Evolutionary conservation across 805 yeast genomes (phyloP).

Genomic region (Brettanomyces anomalus): DNA sequence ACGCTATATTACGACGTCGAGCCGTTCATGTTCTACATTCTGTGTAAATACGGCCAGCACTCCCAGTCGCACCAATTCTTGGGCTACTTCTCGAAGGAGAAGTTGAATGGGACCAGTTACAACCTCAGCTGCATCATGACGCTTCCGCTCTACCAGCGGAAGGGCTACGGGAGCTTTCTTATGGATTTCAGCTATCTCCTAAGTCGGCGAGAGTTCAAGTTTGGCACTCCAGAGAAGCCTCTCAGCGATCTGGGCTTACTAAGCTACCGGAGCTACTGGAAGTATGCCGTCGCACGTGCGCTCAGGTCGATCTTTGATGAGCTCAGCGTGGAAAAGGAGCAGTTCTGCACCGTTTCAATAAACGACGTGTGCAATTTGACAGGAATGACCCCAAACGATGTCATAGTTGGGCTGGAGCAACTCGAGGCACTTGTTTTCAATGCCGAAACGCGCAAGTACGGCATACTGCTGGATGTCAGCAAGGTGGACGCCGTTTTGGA

Average conservation of each 20-base stretch:
- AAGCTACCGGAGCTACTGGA: constrained; percentile 88
- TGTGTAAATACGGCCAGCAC: constrained; percentile 52
- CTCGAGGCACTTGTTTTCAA: constrained; percentile 50
- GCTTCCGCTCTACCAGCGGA: constrained; percentile 76
- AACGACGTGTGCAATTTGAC: constrained; percentile 57
- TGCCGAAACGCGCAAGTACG: constrained; percentile 37
- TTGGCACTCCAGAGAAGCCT: constrained; percentile 95
- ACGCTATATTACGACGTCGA: constrained; percentile 92
- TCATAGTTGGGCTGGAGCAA: constrained; percentile 77
- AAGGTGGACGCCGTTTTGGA: constrained; percentile 33
- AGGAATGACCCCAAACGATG: constrained; percentile 84
- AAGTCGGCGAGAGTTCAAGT: constrained; percentile 62
- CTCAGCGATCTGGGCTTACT: constrained; percentile 76
- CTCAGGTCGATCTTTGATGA: constrained; percentile 16
- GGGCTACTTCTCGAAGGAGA: constrained; percentile 92
- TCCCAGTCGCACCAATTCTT: constrained; percentile 60
- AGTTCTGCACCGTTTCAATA: constrained; percentile 33
- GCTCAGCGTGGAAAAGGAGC: constrained; percentile 1
- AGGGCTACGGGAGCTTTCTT: constrained; percentile 81
- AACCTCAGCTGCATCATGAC: constrained; percentile 89
- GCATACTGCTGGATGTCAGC: constrained; percentile 40
- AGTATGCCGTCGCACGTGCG: constrained; percentile 46
- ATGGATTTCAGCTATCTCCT: constrained; percentile 85
- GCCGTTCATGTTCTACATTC: constrained; percentile 82
- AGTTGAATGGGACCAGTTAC: constrained; percentile 62